phyloP scores from a whole-genome alignment of 768 basidiomycete species.

The Daedaleopsis nitida region DNA sequence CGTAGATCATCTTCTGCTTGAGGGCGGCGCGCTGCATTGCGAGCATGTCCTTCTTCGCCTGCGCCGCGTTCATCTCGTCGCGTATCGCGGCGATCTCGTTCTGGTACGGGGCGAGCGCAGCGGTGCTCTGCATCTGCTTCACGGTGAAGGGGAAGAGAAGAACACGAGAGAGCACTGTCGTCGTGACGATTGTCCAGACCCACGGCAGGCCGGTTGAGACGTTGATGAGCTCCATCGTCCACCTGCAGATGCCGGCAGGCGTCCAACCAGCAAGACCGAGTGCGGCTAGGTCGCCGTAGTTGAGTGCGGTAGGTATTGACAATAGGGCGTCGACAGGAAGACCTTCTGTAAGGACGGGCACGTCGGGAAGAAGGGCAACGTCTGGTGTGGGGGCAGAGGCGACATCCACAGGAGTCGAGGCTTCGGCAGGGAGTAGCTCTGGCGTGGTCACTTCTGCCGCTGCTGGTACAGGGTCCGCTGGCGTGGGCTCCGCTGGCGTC shows the following conservation, averaged over 20 bases:
- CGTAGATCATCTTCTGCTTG: slow-evolving; percentile 55
- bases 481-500: not conserved
- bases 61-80: slow-evolving; percentile 43
- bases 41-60: slow-evolving; percentile 38
- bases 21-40: slow-evolving; percentile 45
- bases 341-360: slow-evolving; percentile 10
- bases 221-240: slow-evolving; percentile 68
- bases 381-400: slow-evolving; percentile 1
- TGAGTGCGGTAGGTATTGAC: slow-evolving; percentile 44
- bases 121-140: slow-evolving; percentile 55
- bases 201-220: slow-evolving; percentile 74
- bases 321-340: slow-evolving; percentile 16
- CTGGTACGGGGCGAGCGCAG: slow-evolving; percentile 62
- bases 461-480: not conserved
- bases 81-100: slow-evolving; percentile 57
- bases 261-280: slow-evolving; percentile 65
- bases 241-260: slow-evolving; percentile 64
- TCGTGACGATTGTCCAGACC: slow-evolving; percentile 79
- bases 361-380: slow-evolving; percentile 9
- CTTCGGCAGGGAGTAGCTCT: slow-evolving; percentile 13
- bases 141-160: slow-evolving; percentile 64
- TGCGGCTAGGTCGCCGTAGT: slow-evolving; percentile 72
- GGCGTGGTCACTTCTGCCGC: not conserved
- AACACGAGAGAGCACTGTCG: slow-evolving; percentile 62
- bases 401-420: slow-evolving; percentile 11